phyloP scores from a whole-genome alignment of 2,329 filamentous ascomycete genomes.

The Penicillium occitanis region DNA sequence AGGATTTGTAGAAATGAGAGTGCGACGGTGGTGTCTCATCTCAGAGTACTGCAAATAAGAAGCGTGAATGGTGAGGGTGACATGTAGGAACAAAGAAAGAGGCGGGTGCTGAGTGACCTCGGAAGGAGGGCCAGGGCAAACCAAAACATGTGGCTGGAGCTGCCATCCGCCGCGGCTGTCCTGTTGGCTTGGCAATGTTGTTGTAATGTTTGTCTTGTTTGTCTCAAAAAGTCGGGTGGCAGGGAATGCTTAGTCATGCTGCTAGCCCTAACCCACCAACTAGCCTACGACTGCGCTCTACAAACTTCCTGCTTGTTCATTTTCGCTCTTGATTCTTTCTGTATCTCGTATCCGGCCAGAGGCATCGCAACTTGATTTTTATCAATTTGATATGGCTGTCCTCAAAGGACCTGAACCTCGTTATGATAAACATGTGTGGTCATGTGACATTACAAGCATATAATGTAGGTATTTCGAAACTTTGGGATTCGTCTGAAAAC shows the following conservation, averaged over 20 bases:
- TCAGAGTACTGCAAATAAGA: neutral
- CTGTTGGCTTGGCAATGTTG: conserved; percentile 27
- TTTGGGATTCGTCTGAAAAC: neutral
- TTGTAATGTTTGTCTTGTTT: conserved; percentile 33
- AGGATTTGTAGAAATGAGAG: conserved; percentile 20
- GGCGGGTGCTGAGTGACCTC: conserved; percentile 34
- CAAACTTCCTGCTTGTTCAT: too few species aligned
- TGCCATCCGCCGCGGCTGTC: conserved; percentile 23
- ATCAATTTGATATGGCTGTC: neutral
- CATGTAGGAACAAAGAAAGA: conserved; percentile 5
- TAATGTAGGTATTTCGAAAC: neutral
- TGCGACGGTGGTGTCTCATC: conserved; percentile 5
- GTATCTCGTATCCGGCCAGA: too few species aligned
- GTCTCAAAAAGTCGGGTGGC: conserved; percentile 27
- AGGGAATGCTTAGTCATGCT: conserved; percentile 22
- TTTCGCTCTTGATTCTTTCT: neutral
- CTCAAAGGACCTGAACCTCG: neutral
- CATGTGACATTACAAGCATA: neutral
- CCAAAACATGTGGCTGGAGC: conserved; percentile 44
- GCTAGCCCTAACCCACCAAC: neutral
- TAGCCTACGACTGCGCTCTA: too few species aligned
- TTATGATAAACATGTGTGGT: neutral
- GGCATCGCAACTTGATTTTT: neutral
- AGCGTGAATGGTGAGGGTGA: conserved; percentile 22
- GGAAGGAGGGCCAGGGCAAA: conserved; percentile 26